These are phyloP conservation scores for Austropuccinia psidii DNA, from an alignment of 1,284 basidiomycete genomes.

Conservation along the genomic window DNA sequence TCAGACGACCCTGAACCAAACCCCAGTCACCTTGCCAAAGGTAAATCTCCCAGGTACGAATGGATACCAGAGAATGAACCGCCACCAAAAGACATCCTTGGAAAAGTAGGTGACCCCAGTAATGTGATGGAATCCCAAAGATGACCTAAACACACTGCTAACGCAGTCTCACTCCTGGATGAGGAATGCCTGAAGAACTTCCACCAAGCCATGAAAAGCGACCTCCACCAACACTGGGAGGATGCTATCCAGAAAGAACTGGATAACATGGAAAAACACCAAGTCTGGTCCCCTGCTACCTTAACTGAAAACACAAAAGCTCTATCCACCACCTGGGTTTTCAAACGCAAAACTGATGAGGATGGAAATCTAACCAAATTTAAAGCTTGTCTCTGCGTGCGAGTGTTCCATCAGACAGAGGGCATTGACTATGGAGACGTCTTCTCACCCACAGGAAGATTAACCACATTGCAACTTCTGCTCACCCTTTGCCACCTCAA, in stretches of 20 bases:
- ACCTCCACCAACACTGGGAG: background rate
- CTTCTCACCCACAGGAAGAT: background rate
- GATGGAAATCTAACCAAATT: slow-evolving; percentile 2
- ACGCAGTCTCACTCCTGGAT: background rate
- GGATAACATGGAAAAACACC: background rate
- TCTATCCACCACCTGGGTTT: background rate
- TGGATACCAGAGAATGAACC: too few relatives aligned
- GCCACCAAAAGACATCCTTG: background rate
- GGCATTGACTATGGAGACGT: slow-evolving; percentile 1
- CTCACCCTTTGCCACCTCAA: background rate
- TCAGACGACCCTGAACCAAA: too few relatives aligned
- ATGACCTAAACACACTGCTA: background rate
- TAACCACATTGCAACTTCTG: background rate
- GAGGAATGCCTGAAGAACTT: background rate
- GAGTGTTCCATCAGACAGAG: background rate
- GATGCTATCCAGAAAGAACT: background rate
- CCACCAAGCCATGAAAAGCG: background rate
- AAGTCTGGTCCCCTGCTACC: background rate
- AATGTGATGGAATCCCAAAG: background rate
- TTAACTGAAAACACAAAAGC: background rate
- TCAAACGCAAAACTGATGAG: background rate
- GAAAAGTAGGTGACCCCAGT: background rate
- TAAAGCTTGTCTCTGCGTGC: slow-evolving; percentile 3
- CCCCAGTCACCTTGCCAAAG: too few relatives aligned
- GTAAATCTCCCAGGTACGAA: too few relatives aligned